Base-by-base conservation (phyloP, 2,329 filamentous ascomycete genomes). In the Colletotrichum magnum region DNA sequence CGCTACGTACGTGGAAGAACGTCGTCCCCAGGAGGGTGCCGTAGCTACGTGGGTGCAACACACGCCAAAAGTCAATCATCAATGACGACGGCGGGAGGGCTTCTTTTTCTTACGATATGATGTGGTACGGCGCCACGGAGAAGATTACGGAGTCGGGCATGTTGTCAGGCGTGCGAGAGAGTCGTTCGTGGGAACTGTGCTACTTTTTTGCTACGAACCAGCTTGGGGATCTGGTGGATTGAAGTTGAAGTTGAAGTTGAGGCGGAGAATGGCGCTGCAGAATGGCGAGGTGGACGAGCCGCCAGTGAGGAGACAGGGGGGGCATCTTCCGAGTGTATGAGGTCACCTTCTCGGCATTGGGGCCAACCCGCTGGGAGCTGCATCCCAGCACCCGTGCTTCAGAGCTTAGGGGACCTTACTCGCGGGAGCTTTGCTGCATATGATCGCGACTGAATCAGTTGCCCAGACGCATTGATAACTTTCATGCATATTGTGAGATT, bases 1-100 rank as follows among this genome's bases (percentile, higher is more conserved):
- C 1, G 18, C 18, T 18, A 18, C 75, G 56, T 81, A 92, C 91
- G 79, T 98, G 94, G 82, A 94, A 98, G 79, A 97, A 87, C 47
- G 94, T 93, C 32, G 92, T 92, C 72, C 96, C 96, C 15, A 98
- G 85, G 58, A 98, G 88, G 21, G 94, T 94, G 73, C 94, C 94
- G 82, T 97, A 97, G 78, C 94, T 96, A 24, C 21, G 21, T 24
- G 36, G 32, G 15, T 32, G 1, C 28, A n/a, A n/a, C n/a, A n/a
- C n/a, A n/a, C n/a, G n/a, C n/a, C n/a, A n/a, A n/a, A n/a, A n/a
- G 65, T 72, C 68, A 72, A 60, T 10, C 32, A 48, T 60, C 18
- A 39, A 48, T 39, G 58, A 43, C 24, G 24, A 32, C 24, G 41
- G 21, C 36, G 24, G 16, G 16, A 62, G 67, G 58, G 54, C n/a